A percentile compares a stretch with the other conserved stretches of the same genome.
Evolutionary conservation across 2,329 filamentous ascomycete species (phyloP).

Genomic region (Fusarium austroafricanum): DNA sequence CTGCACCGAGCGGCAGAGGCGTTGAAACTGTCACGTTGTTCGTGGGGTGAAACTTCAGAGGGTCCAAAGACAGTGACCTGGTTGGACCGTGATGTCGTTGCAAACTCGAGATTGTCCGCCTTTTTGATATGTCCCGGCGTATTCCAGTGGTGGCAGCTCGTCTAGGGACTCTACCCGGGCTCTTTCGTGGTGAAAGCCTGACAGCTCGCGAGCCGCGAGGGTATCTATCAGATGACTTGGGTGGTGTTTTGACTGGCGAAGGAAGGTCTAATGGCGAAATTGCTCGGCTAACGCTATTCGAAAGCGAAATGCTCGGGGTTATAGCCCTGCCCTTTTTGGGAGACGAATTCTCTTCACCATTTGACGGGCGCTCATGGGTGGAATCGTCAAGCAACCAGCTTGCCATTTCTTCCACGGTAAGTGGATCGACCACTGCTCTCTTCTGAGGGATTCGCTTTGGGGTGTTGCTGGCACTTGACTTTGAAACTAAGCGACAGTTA

Average conservation of each 20-base stretch:
- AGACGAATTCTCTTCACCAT: constrained; percentile 1
- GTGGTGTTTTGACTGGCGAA: constrained; percentile 17
- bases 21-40: constrained; percentile 8
- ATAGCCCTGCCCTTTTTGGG: constrained; percentile 18
- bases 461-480: constrained; percentile 1
- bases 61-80: constrained; percentile 27
- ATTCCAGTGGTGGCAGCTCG: constrained; percentile 27
- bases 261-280: constrained; percentile 25
- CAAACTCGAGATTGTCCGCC: constrained; percentile 23
- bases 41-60: constrained; percentile 39
- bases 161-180: constrained; percentile 13
- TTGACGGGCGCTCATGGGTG: constrained; percentile 13
- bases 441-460: constrained; percentile 24
- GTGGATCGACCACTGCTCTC: constrained; percentile 7
- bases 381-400: constrained; percentile 48
- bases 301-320: not conserved
- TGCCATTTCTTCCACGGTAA: constrained; percentile 46
- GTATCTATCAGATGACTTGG: not conserved
- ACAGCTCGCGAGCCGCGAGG: constrained; percentile 11
- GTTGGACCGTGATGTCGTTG: constrained; percentile 29
- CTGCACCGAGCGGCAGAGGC: constrained; percentile 20
- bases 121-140: constrained; percentile 20
- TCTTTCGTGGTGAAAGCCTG: constrained; percentile 24
- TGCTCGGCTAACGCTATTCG: not conserved
- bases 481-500: constrained; percentile 6